A percentile compares a stretch with the other conserved stretches of the same genome.
Evolutionary conservation across 768 basidiomycete species (phyloP).

Genomic region (Boletellus emodensis): DNA sequence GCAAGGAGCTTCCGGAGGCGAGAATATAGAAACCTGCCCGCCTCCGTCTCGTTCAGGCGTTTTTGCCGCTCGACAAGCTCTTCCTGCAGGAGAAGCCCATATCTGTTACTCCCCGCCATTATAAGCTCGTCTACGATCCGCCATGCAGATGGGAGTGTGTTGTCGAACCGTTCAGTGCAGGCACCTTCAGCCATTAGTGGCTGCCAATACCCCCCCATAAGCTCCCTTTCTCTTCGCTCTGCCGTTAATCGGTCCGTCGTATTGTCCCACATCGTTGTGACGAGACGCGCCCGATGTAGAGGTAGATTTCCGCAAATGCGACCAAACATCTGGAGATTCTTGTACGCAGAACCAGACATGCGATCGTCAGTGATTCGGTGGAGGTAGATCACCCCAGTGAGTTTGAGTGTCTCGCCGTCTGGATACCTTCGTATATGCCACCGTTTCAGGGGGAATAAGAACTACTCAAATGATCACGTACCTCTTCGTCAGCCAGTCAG

Average conservation of each 20-base stretch:
- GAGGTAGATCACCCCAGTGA: slow-evolving; percentile 33
- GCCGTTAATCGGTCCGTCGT: slow-evolving; percentile 13
- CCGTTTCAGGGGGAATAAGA: background rate
- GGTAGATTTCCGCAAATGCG: slow-evolving; percentile 33
- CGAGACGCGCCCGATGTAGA: slow-evolving; percentile 28
- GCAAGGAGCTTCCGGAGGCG: slow-evolving; percentile 15
- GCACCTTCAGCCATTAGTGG: slow-evolving; percentile 2
- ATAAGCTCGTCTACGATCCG: slow-evolving; percentile 1
- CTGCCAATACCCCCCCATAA: slow-evolving; percentile 25
- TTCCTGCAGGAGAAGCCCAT: slow-evolving; percentile 17
- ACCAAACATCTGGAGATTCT: slow-evolving; percentile 33
- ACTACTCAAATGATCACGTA: background rate
- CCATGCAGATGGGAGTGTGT: background rate
- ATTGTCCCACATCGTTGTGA: slow-evolving; percentile 39
- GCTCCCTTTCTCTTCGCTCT: slow-evolving; percentile 21
- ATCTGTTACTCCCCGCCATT: background rate
- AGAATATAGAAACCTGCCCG: slow-evolving; percentile 16
- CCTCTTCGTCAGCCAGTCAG: slow-evolving; percentile 19
- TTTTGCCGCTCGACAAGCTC: slow-evolving; percentile 12
- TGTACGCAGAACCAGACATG: slow-evolving; percentile 28
- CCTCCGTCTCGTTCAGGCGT: slow-evolving; percentile 21
- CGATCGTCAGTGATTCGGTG: slow-evolving; percentile 35
- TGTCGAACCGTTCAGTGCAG: background rate
- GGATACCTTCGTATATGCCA: slow-evolving; percentile 6
- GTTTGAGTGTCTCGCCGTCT: background rate